Evolutionary conservation across 352 stramenopile species (phyloP).

Genomic region (Pythium folliculosum): DNA sequence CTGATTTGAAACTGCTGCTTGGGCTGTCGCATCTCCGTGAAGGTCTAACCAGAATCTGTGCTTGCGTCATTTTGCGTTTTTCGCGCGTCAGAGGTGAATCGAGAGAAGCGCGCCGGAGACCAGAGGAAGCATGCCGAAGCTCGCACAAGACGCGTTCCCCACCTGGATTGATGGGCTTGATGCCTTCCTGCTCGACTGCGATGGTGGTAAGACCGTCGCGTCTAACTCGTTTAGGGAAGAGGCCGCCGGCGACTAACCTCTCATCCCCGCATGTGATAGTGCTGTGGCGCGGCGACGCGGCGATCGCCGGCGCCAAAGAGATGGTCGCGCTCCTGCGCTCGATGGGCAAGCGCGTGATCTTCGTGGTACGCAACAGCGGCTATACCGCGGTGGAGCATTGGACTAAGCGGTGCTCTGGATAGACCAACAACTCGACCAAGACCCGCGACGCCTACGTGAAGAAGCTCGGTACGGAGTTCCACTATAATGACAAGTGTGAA

Average conservation of each 20-base stretch:
- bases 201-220: slow-evolving; percentile 49
- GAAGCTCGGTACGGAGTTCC: slow-evolving; percentile 81
- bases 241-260: background rate
- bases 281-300: slow-evolving; percentile 46
- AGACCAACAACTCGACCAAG: slow-evolving; percentile 90
- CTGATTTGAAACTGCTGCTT: background rate
- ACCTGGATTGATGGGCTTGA: slow-evolving; percentile 63
- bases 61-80: background rate
- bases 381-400: background rate
- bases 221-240: background rate
- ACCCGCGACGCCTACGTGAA: slow-evolving; percentile 80
- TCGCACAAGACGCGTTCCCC: slow-evolving; percentile 8
- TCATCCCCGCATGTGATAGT: slow-evolving; percentile 12
- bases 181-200: slow-evolving; percentile 82
- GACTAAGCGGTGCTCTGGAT: background rate
- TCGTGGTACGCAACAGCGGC: slow-evolving; percentile 51
- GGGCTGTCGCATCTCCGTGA: background rate
- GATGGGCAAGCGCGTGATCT: slow-evolving; percentile 82
- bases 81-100: background rate
- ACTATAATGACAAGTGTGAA: too few relatives aligned
- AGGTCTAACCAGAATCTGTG: background rate
- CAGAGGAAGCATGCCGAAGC: background rate
- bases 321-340: slow-evolving; percentile 66
- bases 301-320: slow-evolving; percentile 65
- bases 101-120: too few relatives aligned